Evolutionary conservation across 2,329 filamentous ascomycete species (phyloP).

Genomic region (Fusarium decemcellulare): DNA sequence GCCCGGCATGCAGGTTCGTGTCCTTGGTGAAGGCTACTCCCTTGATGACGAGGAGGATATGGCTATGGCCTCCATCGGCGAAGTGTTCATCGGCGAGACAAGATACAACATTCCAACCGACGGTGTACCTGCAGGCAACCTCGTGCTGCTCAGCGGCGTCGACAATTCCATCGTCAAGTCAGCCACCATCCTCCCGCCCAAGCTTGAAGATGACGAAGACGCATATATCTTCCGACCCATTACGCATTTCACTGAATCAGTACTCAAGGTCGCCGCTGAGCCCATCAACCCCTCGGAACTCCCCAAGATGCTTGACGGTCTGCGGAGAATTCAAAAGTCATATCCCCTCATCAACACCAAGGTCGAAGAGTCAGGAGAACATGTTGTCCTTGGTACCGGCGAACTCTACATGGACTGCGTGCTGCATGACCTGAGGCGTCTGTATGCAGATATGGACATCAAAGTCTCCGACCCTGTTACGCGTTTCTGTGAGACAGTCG

Average conservation of each 20-base stretch:
- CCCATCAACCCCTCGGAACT: slow-evolving; percentile 98
- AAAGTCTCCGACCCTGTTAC: slow-evolving; percentile 99
- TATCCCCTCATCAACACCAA: slow-evolving; percentile 97
- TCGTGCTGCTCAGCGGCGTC: slow-evolving; percentile 91
- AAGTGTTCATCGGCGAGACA: slow-evolving; percentile 92
- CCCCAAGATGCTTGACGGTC: slow-evolving; percentile 97
- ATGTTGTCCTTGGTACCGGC: slow-evolving; percentile 93
- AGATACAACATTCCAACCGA: slow-evolving; percentile 93
- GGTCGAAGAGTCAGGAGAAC: slow-evolving; percentile 97
- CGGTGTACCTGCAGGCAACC: slow-evolving; percentile 93
- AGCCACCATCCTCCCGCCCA: slow-evolving; percentile 87
- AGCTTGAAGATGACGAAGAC: slow-evolving; percentile 88
- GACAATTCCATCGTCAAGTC: slow-evolving; percentile 99
- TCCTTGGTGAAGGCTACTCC: slow-evolving; percentile 95
- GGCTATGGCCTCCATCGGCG: slow-evolving; percentile 85
- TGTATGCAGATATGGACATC: slow-evolving; percentile 99
- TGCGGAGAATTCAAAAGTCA: slow-evolving; percentile 97
- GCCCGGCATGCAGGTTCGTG: slow-evolving; percentile 86
- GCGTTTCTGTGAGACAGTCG: slow-evolving; percentile 96
- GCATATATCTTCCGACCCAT: slow-evolving; percentile 96
- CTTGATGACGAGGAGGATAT: slow-evolving; percentile 99
- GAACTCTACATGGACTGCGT: slow-evolving; percentile 99
- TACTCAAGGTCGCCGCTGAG: slow-evolving; percentile 97
- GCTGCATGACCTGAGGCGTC: slow-evolving; percentile 88
- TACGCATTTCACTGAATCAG: slow-evolving; percentile 95